Percentiles rank a stretch among this genome's conserved stretches.
Evolutionary conservation across 805 yeast species (phyloP).

Genomic region (Wickerhamomyces bisporus): DNA sequence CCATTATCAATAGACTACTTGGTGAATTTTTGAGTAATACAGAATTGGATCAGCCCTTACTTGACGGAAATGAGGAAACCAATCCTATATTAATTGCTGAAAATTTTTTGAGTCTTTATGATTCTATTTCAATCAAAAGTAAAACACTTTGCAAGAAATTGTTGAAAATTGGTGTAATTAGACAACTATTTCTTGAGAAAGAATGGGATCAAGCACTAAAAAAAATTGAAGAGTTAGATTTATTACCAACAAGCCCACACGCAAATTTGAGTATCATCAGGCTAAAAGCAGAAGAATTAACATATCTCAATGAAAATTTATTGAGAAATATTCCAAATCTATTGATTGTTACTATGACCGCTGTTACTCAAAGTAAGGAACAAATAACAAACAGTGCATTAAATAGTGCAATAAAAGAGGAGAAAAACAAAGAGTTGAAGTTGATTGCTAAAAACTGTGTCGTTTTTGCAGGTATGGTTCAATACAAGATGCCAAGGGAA

Average conservation of each 20-base stretch:
- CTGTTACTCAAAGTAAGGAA: slow-evolving; percentile 55
- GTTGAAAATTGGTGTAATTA: slow-evolving; percentile 61
- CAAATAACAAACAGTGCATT: slow-evolving; percentile 33
- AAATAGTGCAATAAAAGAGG: slow-evolving; percentile 43
- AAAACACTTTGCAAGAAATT: slow-evolving; percentile 63
- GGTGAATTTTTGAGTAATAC: slow-evolving; percentile 73
- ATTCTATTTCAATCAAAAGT: slow-evolving; percentile 54
- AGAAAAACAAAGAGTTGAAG: slow-evolving; percentile 49
- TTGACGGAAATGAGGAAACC: slow-evolving; percentile 38
- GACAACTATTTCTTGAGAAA: slow-evolving; percentile 49
- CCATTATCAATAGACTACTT: slow-evolving; percentile 65
- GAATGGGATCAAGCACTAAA: slow-evolving; percentile 57
- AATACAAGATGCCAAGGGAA: slow-evolving; percentile 85
- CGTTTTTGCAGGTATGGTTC: slow-evolving; percentile 93
- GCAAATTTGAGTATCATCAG: slow-evolving; percentile 39
- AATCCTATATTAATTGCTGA: slow-evolving; percentile 35
- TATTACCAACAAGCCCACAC: slow-evolving; percentile 54
- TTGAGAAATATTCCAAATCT: slow-evolving; percentile 76
- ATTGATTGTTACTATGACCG: slow-evolving; percentile 75
- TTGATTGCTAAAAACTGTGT: slow-evolving; percentile 79
- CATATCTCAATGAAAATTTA: slow-evolving; percentile 60
- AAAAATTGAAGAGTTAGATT: slow-evolving; percentile 50
- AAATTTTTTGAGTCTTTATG: slow-evolving; percentile 39
- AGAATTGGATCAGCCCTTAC: slow-evolving; percentile 54
- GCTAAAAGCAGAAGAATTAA: slow-evolving; percentile 62